Evolutionary conservation across 2,329 filamentous ascomycete genomes (phyloP), one percentile per base, ranked within the genome.

Genomic region (Aspergillus quadrilineatus): DNA sequence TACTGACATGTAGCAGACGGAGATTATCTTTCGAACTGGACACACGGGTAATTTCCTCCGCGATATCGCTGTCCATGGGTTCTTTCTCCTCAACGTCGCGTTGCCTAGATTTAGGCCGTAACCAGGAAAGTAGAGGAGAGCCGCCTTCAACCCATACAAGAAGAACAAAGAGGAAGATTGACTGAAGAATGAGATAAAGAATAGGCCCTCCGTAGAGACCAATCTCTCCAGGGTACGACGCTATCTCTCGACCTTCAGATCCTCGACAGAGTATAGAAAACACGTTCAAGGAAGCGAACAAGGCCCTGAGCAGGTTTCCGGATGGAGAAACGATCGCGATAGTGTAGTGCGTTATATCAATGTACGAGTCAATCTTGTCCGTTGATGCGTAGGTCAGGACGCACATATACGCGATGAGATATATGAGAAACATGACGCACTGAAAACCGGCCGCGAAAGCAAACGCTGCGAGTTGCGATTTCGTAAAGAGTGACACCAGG

Each of bases 81-180:
- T 66, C 57, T 36, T 68, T 70, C 47, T 73, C 69, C 50, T 78
- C 71, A 42, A 78, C 74, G 30, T 79, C 71, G 10, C 77, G 75
- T 0, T 71, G 60, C 50, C 78, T 79, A 53, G 72, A 71, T 22
- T 72, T 69, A 41, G 75, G 75, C 26, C 80, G 76, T 41, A 84
- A 68, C 28, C 78, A 79, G 0, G 83, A 77, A 57, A 87, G 81
- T 0, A 84, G 79, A 0, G 86, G 86, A 4, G 44, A 32, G 4
- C 90, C 91, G 53, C 88, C 87, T 67, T 97, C 92, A 67, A 88
- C 83, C 87, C 88, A 93, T 12, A 96, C 79, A 0, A 97, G 79
- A 12, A 92, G 73, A 0, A 80, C 77, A 62, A 95, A 92, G 1
- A 94, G 78, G 14, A 90, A 57, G 26, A 90, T 70, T 0, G 85